These are phyloP conservation scores for Panaeolus papilionaceus DNA, from an alignment of 768 basidiomycete genomes.

Conservation along the genomic window DNA sequence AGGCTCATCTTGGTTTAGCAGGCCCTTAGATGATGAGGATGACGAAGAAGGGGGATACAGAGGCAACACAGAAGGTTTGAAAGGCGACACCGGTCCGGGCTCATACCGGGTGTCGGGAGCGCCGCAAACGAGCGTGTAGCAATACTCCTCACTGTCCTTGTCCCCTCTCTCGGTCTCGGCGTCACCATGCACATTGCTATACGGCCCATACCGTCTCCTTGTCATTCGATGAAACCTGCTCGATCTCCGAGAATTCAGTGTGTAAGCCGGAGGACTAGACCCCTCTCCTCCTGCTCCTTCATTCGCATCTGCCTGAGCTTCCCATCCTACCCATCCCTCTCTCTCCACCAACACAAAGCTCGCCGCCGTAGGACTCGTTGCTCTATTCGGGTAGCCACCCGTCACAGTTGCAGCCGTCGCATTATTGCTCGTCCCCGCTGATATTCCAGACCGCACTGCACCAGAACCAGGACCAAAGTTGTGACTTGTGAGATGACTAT, in stretches of 20 bases:
- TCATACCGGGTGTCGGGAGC: constrained; percentile 24
- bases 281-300: not conserved
- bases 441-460: not conserved
- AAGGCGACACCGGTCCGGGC: constrained; percentile 29
- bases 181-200: constrained; percentile 4
- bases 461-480: not conserved
- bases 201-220: constrained; percentile 26
- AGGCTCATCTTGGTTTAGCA: constrained; percentile 20
- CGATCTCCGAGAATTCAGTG: not conserved
- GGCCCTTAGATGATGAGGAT: not conserved
- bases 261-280: not conserved
- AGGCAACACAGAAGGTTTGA: constrained; percentile 44
- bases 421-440: constrained; percentile 15
- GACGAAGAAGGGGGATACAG: constrained; percentile 34
- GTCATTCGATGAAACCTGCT: constrained; percentile 18
- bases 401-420: not conserved
- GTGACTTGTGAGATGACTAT: constrained; percentile 19
- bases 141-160: constrained; percentile 27
- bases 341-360: constrained; percentile 26
- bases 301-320: not conserved
- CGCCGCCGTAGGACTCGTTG: constrained; percentile 17
- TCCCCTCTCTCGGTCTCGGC: constrained; percentile 13
- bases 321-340: constrained; percentile 23
- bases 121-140: constrained; percentile 39
- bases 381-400: not conserved